Evolutionary conservation across 768 basidiomycete genomes (phyloP).

Genomic region (Lentinula raphanica): DNA sequence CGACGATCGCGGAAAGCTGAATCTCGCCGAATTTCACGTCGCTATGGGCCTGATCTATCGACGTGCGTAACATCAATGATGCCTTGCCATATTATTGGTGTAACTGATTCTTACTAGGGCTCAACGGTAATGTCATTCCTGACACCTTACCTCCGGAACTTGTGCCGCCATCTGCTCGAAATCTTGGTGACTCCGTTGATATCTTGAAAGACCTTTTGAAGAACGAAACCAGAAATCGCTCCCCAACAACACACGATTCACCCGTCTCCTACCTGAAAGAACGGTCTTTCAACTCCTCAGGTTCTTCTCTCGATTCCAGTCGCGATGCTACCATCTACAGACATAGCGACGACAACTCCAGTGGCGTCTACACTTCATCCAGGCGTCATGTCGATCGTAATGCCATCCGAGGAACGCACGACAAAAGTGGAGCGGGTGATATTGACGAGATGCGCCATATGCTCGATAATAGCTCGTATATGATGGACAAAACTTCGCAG

Average conservation of each 20-base stretch:
- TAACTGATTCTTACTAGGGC: constrained; percentile 39
- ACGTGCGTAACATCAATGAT: constrained; percentile 48
- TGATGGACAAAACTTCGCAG: constrained; percentile 73
- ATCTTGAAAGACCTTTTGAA: constrained; percentile 84
- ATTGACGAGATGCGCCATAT: constrained; percentile 83
- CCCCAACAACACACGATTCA: constrained; percentile 46
- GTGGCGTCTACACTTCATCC: constrained; percentile 72
- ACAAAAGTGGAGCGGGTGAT: constrained; percentile 57
- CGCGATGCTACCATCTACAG: constrained; percentile 93
- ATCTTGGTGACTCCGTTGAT: constrained; percentile 85
- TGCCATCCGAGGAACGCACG: constrained; percentile 71
- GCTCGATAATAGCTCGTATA: constrained; percentile 70
- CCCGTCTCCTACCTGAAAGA: constrained; percentile 61
- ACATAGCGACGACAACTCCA: constrained; percentile 60
- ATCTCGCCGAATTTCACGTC: constrained; percentile 93
- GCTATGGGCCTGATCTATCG: constrained; percentile 98
- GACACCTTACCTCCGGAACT: constrained; percentile 84
- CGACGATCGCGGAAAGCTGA: constrained; percentile 92
- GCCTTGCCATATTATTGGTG: not conserved
- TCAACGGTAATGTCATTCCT: constrained; percentile 91
- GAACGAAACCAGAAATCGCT: constrained; percentile 75
- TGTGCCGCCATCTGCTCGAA: constrained; percentile 84
- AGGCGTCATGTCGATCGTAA: constrained; percentile 83
- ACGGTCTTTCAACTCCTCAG: constrained; percentile 61
- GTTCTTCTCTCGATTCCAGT: constrained; percentile 45